phyloP scores from a whole-genome alignment of 371 early-diverging fungal species.

The Parasitella parasitica region DNA sequence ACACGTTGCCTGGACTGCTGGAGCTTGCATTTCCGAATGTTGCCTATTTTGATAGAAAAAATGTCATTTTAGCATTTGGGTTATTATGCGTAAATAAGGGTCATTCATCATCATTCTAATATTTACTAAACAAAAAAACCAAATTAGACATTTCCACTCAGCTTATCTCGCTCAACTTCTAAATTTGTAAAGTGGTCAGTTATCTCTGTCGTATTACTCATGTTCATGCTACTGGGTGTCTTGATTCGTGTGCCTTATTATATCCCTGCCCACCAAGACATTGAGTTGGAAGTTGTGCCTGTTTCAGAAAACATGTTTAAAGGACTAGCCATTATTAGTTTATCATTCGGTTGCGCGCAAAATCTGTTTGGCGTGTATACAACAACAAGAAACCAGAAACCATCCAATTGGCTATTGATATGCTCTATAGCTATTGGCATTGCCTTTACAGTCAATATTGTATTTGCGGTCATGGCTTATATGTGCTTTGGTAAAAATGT shows the following conservation, averaged over 20 bases:
- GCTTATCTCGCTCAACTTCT: conserved; percentile 51
- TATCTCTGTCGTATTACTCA: conserved; percentile 43
- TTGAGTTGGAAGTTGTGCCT: conserved; percentile 37
- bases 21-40: conserved; percentile 17
- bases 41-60: conserved; percentile 21
- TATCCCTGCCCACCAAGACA: conserved; percentile 29
- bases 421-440: conserved; percentile 36
- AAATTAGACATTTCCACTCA: conserved; percentile 45
- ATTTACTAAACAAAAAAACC: background rate
- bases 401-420: conserved; percentile 39
- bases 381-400: conserved; percentile 35
- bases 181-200: conserved; percentile 49
- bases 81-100: conserved; percentile 28
- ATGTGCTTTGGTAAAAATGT: conserved; percentile 54
- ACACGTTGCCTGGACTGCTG: conserved; percentile 48
- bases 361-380: conserved; percentile 51
- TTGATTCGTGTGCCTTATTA: conserved; percentile 48
- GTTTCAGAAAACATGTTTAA: conserved; percentile 26
- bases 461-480: conserved; percentile 54
- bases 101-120: background rate
- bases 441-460: conserved; percentile 47
- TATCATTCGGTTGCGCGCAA: conserved; percentile 34
- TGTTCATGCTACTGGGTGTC: conserved; percentile 43
- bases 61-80: conserved; percentile 41
- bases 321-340: conserved; percentile 13